Evolutionary conservation across 2,329 filamentous ascomycete genomes (phyloP).

Genomic region (Lomentospora prolificans): DNA sequence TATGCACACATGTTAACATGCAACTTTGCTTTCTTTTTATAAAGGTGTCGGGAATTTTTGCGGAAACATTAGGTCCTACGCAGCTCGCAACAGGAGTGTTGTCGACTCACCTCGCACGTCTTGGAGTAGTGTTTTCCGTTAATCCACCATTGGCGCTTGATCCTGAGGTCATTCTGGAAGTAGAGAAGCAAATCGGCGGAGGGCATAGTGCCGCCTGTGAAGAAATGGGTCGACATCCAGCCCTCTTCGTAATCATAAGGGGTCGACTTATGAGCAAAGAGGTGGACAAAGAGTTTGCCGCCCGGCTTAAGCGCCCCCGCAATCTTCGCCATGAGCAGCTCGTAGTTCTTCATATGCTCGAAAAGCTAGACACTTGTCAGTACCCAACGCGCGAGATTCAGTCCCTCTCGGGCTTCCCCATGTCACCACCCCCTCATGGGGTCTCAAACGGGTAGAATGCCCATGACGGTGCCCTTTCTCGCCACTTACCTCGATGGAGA

Average conservation of each 20-base stretch:
- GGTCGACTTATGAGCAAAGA: slow-evolving; percentile 53
- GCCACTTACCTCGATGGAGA: slow-evolving; percentile 45
- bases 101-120: slow-evolving; percentile 50
- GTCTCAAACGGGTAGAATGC: too few relatives aligned
- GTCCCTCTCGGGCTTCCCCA: too few relatives aligned
- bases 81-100: too few relatives aligned
- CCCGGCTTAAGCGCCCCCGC: slow-evolving; percentile 46
- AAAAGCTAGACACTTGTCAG: slow-evolving; percentile 42
- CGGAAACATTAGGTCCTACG: not conserved
- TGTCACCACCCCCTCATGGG: too few relatives aligned
- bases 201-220: slow-evolving; percentile 65
- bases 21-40: not conserved
- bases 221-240: slow-evolving; percentile 68
- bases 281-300: slow-evolving; percentile 61
- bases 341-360: slow-evolving; percentile 71
- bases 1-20: slow-evolving; percentile 13
- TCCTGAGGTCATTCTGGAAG: slow-evolving; percentile 52
- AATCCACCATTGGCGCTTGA: slow-evolving; percentile 62
- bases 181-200: slow-evolving; percentile 56
- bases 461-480: not conserved
- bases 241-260: slow-evolving; percentile 63
- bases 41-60: not conserved
- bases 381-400: too few relatives aligned
- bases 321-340: slow-evolving; percentile 55
- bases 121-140: slow-evolving; percentile 58